Evolutionary conservation across 179 eudicot genomes (phyloP), one percentile per base, ranked within the genome.

Genomic region (Spergularia azorica): DNA sequence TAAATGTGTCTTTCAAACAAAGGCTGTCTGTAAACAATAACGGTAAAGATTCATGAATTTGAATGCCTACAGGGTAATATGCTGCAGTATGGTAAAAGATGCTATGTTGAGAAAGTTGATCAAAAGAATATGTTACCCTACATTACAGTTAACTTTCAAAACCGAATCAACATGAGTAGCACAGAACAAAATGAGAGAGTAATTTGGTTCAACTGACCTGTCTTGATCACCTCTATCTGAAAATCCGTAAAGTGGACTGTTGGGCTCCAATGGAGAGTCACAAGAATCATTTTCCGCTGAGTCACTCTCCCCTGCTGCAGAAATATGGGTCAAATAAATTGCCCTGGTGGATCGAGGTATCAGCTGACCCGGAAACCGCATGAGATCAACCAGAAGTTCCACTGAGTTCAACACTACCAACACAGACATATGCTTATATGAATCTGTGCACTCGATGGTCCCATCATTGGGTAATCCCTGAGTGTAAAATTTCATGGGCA

Each of bases 281-380:
- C 98, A 96, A 5, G 99, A 96, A 77, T 96, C 99, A 86, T 94
- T 94, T 85, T 96, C 99, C 32, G 98, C 99, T 78, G 99, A 95
- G 83, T 95, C 99, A 84, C 99, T 93, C 84, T 93, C 99, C 76
- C 95, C 99, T 57, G 93, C 94, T 75, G 95, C 95, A 73, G 97
- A 88, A 70, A 92, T 84, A 82, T 94, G 99, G 76, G 95, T 87
- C 90, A 92, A 87, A 79, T 83, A 89, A 56, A 90, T 88, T 64
- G 99, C 98, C 84, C 86, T 96, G 32, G 93, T 86, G 61, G 98
- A 92, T 74, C 85, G 89, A 38, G 98, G 97, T 79, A 94, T 87
- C 76, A 96, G 84, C 79, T 90, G 97, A 67, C 99, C 99, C 63
- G 99, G 99, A 87, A 84, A 89, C 72, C 97, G 89, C 95, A 89